Evolutionary conservation across 2,329 filamentous ascomycete genomes (phyloP).

Genomic region (Cordyceps tenuipes): DNA sequence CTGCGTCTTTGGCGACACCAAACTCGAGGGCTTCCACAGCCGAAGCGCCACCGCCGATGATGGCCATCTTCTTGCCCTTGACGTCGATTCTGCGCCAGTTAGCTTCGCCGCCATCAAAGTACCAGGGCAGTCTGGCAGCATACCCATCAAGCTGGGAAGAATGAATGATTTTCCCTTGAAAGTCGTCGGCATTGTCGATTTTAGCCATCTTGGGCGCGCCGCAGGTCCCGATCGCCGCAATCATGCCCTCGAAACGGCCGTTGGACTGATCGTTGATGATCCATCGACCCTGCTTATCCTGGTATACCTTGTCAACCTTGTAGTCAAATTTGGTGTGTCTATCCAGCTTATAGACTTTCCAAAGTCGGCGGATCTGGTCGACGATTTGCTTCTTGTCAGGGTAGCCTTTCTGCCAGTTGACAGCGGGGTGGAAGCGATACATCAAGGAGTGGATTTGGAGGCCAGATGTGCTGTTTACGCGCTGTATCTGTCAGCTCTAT

Average conservation of each 20-base stretch:
- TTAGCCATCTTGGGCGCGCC: constrained; percentile 67
- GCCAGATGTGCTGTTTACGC: constrained; percentile 73
- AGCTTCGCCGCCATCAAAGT: constrained; percentile 7
- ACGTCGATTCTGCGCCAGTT: constrained; percentile 48
- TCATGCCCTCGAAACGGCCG: constrained; percentile 69
- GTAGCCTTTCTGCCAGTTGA: constrained; percentile 68
- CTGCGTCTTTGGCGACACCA: constrained; percentile 56
- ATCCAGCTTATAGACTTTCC: constrained; percentile 67
- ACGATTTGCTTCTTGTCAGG: constrained; percentile 70
- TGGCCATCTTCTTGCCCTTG: constrained; percentile 64
- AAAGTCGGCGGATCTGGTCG: constrained; percentile 60
- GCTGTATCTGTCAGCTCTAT: constrained; percentile 30
- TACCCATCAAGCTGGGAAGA: constrained; percentile 63
- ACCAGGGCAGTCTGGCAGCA: constrained; percentile 3
- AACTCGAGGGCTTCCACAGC: constrained; percentile 80
- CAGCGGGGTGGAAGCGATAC: constrained; percentile 80
- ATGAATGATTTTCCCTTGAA: constrained; percentile 65
- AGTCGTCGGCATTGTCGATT: constrained; percentile 62
- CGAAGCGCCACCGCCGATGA: constrained; percentile 69
- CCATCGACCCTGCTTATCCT: constrained; percentile 62
- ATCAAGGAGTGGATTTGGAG: constrained; percentile 79
- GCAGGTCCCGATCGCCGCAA: constrained; percentile 73
- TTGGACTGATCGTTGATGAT: constrained; percentile 64
- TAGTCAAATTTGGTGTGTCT: constrained; percentile 64
- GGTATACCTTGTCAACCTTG: constrained; percentile 59